Conservation (phyloP, 2,329 filamentous ascomycete species). For the Sporothrix euskadiensis region DNA sequence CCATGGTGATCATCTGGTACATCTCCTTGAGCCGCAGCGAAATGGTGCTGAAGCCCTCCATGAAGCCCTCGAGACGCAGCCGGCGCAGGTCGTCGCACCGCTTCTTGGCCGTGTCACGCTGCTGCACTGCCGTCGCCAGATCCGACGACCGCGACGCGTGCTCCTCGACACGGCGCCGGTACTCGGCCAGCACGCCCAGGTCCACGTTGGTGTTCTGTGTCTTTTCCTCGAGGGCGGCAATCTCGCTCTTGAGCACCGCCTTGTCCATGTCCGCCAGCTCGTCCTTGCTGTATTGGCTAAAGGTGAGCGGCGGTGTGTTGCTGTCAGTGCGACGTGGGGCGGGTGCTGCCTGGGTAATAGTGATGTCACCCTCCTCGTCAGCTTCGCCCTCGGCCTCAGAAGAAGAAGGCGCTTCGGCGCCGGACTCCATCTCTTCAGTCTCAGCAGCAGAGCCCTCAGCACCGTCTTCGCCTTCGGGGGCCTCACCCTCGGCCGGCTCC, state of each 20-base stretch:
- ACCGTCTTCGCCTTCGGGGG: conserved; percentile 27
- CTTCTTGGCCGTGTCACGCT: conserved; percentile 85
- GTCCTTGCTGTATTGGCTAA: conserved; percentile 76
- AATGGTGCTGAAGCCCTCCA: conserved; percentile 94
- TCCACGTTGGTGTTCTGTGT: conserved; percentile 87
- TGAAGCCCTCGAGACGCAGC: conserved; percentile 90
- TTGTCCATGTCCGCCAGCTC: conserved; percentile 68
- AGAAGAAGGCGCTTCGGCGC: not conserved
- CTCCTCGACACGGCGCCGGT: conserved; percentile 45
- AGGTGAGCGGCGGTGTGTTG: conserved; percentile 47
- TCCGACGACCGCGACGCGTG: conserved; percentile 64
- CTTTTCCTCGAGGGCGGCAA: conserved; percentile 63
- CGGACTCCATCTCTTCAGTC: not conserved
- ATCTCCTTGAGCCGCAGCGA: conserved; percentile 96
- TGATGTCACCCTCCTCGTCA: conserved; percentile 36
- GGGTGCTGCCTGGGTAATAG: conserved; percentile 37
- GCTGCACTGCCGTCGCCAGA: conserved; percentile 71
- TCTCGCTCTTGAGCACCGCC: conserved; percentile 61
- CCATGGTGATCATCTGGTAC: conserved; percentile 99
- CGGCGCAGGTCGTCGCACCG: conserved; percentile 89
- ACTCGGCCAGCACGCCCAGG: conserved; percentile 66
- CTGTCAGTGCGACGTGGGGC: conserved; percentile 30
- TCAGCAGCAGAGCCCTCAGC: conserved; percentile 30
- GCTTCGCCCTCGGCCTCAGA: conserved; percentile 33
- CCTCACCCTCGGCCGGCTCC: conserved; percentile 23